phyloP scores from a whole-genome alignment of 371 early-diverging fungal genomes.

The Mortierella sp. region DNA sequence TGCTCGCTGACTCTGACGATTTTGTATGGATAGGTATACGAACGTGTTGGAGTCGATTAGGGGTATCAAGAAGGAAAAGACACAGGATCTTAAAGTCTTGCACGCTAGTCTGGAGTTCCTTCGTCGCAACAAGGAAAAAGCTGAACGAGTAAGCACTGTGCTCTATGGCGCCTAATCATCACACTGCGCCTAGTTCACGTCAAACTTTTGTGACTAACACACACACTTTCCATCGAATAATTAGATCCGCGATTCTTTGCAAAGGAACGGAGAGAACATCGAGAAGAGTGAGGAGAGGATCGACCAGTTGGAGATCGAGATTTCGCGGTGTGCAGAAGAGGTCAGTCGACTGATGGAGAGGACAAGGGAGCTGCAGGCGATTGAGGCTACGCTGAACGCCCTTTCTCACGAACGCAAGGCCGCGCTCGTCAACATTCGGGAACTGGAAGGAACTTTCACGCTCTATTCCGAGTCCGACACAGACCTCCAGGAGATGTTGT shows the following conservation, averaged over 20 bases:
- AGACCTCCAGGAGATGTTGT: conserved; percentile 65
- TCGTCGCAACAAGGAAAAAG: conserved; percentile 78
- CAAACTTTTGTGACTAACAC: not conserved
- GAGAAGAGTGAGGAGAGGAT: conserved; percentile 59
- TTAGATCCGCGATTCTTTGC: conserved; percentile 36
- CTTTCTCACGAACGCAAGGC: conserved; percentile 59
- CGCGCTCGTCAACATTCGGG: conserved; percentile 59
- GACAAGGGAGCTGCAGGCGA: conserved; percentile 56
- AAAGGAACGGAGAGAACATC: conserved; percentile 52
- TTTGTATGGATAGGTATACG: conserved; percentile 75
- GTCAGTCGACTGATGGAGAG: conserved; percentile 59
- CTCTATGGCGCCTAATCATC: not conserved
- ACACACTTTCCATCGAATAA: not conserved
- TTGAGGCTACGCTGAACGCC: conserved; percentile 55
- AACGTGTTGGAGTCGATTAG: conserved; percentile 94
- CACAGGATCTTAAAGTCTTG: conserved; percentile 75
- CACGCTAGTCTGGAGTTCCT: conserved; percentile 77
- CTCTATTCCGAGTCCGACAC: conserved; percentile 67
- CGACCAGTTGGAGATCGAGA: conserved; percentile 61
- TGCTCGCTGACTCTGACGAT: not conserved
- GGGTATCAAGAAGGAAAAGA: conserved; percentile 80
- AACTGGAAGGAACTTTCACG: conserved; percentile 63
- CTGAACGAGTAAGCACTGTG: conserved; percentile 70
- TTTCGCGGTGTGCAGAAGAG: conserved; percentile 57
- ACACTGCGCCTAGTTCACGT: not conserved